Conservation (phyloP, 2,329 filamentous ascomycete genomes). For the Macrophomina pseudophaseolina region DNA sequence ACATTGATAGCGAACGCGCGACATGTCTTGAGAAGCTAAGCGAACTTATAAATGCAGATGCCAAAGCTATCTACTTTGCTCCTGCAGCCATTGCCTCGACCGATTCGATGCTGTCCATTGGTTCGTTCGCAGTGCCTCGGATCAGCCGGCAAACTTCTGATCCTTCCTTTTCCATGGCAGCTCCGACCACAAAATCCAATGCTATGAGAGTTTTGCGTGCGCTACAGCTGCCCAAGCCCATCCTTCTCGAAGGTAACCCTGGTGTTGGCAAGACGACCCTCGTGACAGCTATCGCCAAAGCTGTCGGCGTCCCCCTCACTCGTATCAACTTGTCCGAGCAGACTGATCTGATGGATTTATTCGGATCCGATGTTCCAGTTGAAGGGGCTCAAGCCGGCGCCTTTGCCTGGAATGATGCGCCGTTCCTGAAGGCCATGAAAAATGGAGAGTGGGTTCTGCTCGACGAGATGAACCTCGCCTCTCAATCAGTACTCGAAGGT, state of each 20-base stretch:
- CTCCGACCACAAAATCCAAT: conserved; percentile 88
- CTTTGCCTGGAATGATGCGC: conserved; percentile 94
- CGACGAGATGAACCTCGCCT: conserved; percentile 98
- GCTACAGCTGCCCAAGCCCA: conserved; percentile 85
- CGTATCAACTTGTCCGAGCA: conserved; percentile 98
- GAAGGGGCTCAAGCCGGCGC: conserved; percentile 90
- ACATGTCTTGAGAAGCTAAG: conserved; percentile 76
- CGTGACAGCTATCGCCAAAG: conserved; percentile 79
- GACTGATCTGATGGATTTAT: conserved; percentile 96
- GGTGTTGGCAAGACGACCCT: conserved; percentile 97
- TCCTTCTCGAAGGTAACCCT: conserved; percentile 94
- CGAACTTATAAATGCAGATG: conserved; percentile 67
- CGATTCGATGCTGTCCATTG: conserved; percentile 66
- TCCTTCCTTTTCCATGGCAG: conserved; percentile 76
- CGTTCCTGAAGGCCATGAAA: conserved; percentile 96
- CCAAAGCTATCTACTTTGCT: conserved; percentile 68
- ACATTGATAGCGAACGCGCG: conserved; percentile 72
- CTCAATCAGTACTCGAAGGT: conserved; percentile 94
- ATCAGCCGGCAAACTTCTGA: conserved; percentile 56
- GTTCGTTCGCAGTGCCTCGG: conserved; percentile 72
- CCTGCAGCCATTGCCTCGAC: conserved; percentile 64
- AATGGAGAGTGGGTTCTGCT: conserved; percentile 94
- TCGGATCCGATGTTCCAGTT: conserved; percentile 93
- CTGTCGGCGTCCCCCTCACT: conserved; percentile 80
- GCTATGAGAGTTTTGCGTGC: conserved; percentile 90